These are phyloP conservation scores for Coprinellus micaceus DNA, from an alignment of 768 basidiomycete species.

Conservation along the genomic window DNA sequence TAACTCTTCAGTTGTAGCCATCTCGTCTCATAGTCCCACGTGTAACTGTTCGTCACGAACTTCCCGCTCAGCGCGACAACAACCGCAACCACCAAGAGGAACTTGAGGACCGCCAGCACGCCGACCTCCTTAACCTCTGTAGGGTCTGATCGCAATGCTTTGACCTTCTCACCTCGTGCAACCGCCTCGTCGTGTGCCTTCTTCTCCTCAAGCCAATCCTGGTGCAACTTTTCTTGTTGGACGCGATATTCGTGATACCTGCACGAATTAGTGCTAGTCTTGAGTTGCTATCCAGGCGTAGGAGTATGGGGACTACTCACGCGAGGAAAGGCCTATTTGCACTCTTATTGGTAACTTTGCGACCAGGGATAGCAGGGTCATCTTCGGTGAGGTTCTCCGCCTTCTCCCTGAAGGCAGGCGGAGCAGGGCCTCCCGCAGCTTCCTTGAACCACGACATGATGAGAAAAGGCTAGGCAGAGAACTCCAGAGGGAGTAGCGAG, in stretches of 20 bases:
- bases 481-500: neutral
- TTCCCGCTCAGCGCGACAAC: slow-evolving; percentile 63
- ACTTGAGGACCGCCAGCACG: slow-evolving; percentile 62
- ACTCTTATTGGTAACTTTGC: slow-evolving; percentile 75
- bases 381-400: slow-evolving; percentile 39
- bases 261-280: slow-evolving; percentile 15
- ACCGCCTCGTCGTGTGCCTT: slow-evolving; percentile 69
- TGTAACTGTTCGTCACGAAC: slow-evolving; percentile 82
- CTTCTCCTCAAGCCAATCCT: slow-evolving; percentile 67
- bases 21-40: slow-evolving; percentile 77
- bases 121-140: slow-evolving; percentile 76
- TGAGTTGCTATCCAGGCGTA: neutral
- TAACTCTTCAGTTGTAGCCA: slow-evolving; percentile 58
- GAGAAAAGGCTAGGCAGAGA: slow-evolving; percentile 9
- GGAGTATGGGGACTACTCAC: slow-evolving; percentile 32
- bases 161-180: slow-evolving; percentile 68
- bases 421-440: slow-evolving; percentile 34
- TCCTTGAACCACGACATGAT: slow-evolving; percentile 69
- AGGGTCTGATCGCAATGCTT: slow-evolving; percentile 70
- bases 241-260: slow-evolving; percentile 69
- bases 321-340: slow-evolving; percentile 85
- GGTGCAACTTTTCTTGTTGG: slow-evolving; percentile 56
- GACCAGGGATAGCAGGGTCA: slow-evolving; percentile 61
- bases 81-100: slow-evolving; percentile 54
- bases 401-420: slow-evolving; percentile 35